Conservation (phyloP, 2,329 filamentous ascomycete species). For the Colletotrichum simmondsii region DNA sequence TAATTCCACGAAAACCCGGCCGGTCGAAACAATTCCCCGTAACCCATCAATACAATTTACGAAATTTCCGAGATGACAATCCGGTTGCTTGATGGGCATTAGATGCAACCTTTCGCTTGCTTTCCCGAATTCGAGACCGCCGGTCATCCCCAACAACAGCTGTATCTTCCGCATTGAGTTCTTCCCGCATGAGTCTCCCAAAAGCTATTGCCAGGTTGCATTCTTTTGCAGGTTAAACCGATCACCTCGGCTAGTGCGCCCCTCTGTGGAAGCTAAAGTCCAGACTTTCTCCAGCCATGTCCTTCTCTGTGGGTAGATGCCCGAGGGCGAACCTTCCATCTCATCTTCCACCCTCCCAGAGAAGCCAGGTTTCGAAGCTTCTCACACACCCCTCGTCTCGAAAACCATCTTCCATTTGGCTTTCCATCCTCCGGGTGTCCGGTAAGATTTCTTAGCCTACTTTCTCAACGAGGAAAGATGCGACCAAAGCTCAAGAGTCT, state of each 20-base stretch:
- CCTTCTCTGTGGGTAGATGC: background rate
- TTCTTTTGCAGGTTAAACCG: background rate
- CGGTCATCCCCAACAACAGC: background rate
- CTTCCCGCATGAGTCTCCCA: background rate
- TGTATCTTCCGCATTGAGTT: background rate
- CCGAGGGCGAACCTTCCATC: background rate
- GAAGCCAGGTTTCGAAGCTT: slow-evolving; percentile 16
- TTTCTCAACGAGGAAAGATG: slow-evolving; percentile 6
- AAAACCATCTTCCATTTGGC: slow-evolving; percentile 7
- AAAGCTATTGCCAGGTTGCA: background rate
- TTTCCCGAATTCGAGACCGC: background rate
- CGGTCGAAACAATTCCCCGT: background rate
- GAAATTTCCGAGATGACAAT: background rate
- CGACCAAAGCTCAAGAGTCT: slow-evolving; percentile 4
- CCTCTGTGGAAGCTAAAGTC: background rate
- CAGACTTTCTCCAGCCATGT: background rate
- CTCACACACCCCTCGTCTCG: slow-evolving; percentile 13
- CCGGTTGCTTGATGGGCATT: background rate
- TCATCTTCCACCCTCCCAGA: background rate
- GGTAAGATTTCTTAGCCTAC: background rate
- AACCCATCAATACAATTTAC: background rate
- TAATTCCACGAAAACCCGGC: background rate
- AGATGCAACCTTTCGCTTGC: background rate
- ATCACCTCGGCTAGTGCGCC: background rate
- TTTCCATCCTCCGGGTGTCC: slow-evolving; percentile 14